Percentiles rank a stretch among this genome's conserved stretches.
Conservation (phyloP, 768 basidiomycete genomes). For the Omphalotus guepiniiformis region DNA sequence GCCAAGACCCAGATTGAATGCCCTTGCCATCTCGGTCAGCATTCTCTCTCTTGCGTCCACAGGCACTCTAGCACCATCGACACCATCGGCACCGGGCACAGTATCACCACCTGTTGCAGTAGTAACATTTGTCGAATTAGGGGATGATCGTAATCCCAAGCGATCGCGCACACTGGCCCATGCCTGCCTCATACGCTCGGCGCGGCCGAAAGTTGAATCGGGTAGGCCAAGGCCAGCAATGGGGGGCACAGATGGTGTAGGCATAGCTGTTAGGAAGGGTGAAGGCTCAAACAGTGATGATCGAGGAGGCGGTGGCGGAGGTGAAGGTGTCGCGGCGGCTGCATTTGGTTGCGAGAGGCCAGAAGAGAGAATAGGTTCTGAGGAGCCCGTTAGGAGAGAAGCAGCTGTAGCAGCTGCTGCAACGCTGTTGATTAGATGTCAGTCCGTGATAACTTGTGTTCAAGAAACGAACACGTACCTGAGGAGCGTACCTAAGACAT, state of each 20-base stretch:
- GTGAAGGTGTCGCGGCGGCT: conserved; percentile 31
- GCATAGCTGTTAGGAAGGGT: conserved; percentile 8
- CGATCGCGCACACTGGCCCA: conserved; percentile 2
- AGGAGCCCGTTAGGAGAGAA: conserved; percentile 72
- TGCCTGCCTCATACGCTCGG: conserved; percentile 5
- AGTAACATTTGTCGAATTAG: neutral
- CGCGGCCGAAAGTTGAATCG: neutral
- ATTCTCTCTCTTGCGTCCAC: conserved; percentile 63
- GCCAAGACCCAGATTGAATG: conserved; percentile 70
- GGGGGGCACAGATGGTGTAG: conserved; percentile 4
- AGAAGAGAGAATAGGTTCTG: conserved; percentile 59
- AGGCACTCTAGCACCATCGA: conserved; percentile 12
- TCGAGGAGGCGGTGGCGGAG: neutral
- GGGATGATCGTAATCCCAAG: neutral
- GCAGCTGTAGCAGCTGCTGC: conserved; percentile 92
- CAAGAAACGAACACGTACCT: conserved; percentile 48
- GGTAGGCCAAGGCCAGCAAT: neutral
- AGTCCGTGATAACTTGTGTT: neutral
- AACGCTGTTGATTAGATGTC: conserved; percentile 43
- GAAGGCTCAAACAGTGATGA: conserved; percentile 11
- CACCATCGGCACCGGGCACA: neutral
- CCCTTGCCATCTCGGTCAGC: conserved; percentile 78
- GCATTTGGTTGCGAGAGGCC: conserved; percentile 40
- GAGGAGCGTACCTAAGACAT: conserved; percentile 77
- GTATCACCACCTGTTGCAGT: neutral